Percentiles rank a stretch among this genome's conserved stretches.
Conservation (phyloP, 1,139 yeast genomes). For the Nakaseomyces nivariensis region DNA sequence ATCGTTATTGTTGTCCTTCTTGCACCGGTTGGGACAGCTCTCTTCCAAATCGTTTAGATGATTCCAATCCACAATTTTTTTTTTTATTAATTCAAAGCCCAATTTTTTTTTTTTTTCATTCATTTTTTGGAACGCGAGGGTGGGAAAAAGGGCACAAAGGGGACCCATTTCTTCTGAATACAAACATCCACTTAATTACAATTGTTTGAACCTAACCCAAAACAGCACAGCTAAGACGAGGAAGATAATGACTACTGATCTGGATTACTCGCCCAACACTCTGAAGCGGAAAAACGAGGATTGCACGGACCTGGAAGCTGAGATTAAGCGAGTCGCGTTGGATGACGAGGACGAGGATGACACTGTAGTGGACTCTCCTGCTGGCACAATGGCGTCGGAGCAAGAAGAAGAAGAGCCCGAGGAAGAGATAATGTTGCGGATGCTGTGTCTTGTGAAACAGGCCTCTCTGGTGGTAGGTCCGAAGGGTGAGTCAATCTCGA, state of each 20-base stretch:
- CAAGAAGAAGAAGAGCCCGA: neutral
- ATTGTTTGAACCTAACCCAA: too few species aligned
- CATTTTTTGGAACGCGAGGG: too few species aligned
- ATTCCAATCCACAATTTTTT: neutral
- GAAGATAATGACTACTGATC: neutral
- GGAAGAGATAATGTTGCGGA: conserved; percentile 49
- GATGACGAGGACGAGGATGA: conserved; percentile 5
- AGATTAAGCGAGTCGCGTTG: conserved; percentile 9
- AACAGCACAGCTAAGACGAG: neutral
- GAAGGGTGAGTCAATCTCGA: conserved; percentile 63
- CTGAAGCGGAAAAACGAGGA: conserved; percentile 10
- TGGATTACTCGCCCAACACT: conserved; percentile 2
- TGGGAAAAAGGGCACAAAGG: too few species aligned
- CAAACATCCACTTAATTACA: too few species aligned
- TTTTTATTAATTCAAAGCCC: neutral
- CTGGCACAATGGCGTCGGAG: neutral
- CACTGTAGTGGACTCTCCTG: too few species aligned
- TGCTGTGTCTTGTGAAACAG: conserved; percentile 70
- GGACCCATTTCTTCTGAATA: too few species aligned
- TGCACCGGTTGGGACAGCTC: too few species aligned
- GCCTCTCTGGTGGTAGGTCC: conserved; percentile 71
- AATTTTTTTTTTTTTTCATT: neutral
- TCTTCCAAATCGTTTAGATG: neutral
- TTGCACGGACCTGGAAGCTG: conserved; percentile 8
- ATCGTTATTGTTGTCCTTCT: too few species aligned